phyloP scores from a whole-genome alignment of 2,329 filamentous ascomycete species.

The Talaromyces verruculosus region DNA sequence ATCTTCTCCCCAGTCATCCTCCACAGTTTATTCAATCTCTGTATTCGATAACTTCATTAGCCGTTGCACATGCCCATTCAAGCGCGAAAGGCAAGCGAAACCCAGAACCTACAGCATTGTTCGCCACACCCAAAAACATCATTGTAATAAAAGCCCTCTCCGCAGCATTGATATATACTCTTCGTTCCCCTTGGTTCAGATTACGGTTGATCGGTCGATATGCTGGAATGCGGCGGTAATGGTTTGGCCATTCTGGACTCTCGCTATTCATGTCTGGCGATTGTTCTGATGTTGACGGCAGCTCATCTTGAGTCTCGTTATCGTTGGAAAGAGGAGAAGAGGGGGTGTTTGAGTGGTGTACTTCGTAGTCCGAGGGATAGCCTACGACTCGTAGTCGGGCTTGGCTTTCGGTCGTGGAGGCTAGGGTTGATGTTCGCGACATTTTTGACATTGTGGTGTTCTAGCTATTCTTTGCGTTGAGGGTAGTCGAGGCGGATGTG shows the following conservation, averaged over 20 bases:
- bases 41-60: neutral
- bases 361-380: slow-evolving; percentile 20
- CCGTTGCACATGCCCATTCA: neutral
- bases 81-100: too few species aligned
- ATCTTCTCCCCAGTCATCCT: slow-evolving; percentile 51
- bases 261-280: neutral
- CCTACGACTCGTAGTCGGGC: slow-evolving; percentile 1
- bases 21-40: slow-evolving; percentile 49
- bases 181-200: slow-evolving; percentile 44
- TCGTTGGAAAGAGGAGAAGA: neutral
- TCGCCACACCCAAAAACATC: slow-evolving; percentile 52
- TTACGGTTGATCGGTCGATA: slow-evolving; percentile 50
- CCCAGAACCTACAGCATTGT: slow-evolving; percentile 41
- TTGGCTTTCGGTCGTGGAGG: neutral
- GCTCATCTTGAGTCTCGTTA: neutral
- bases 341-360: slow-evolving; percentile 25
- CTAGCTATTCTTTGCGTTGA: neutral
- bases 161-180: slow-evolving; percentile 45
- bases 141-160: slow-evolving; percentile 51
- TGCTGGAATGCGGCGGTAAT: slow-evolving; percentile 50
- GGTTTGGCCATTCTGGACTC: slow-evolving; percentile 46
- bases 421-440: slow-evolving; percentile 5
- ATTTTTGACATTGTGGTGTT: slow-evolving; percentile 1
- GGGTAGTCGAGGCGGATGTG: neutral
- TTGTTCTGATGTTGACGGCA: neutral